A percentile compares a stretch with the other conserved stretches of the same genome.
Evolutionary conservation across 345 rosid species (phyloP).

Genomic region (Camelina hispida): DNA sequence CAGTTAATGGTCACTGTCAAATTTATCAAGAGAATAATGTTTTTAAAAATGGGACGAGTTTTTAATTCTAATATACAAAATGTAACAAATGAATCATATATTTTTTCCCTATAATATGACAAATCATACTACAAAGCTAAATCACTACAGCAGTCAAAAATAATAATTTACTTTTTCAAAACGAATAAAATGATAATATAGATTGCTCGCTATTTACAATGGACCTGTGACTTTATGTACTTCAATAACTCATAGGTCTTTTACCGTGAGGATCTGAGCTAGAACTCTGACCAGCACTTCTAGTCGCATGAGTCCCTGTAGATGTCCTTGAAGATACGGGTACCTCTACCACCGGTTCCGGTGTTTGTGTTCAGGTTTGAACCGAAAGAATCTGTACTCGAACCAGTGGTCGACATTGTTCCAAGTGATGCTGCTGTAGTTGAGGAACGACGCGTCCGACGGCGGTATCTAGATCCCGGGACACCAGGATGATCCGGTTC

Average conservation of each 20-base stretch:
- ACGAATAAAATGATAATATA: background rate
- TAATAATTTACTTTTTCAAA: background rate
- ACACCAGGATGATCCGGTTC: conserved; percentile 76
- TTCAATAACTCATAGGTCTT: conserved; percentile 55
- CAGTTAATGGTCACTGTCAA: conserved; percentile 9
- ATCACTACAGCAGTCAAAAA: conserved; percentile 10
- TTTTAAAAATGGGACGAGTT: background rate
- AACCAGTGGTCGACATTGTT: conserved; percentile 46
- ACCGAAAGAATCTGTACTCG: conserved; percentile 49
- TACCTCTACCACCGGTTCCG: conserved; percentile 33
- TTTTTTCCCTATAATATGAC: background rate
- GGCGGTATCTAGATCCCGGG: conserved; percentile 67
- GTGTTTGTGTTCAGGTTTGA: conserved; percentile 52
- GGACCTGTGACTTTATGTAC: conserved; percentile 15
- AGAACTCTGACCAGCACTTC: conserved; percentile 41
- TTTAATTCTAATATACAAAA: conserved; percentile 3
- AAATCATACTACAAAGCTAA: conserved; percentile 22
- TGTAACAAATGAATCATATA: conserved; percentile 33
- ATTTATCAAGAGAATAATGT: conserved; percentile 1
- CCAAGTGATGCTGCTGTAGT: conserved; percentile 54
- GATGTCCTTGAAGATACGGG: conserved; percentile 45
- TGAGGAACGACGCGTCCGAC: conserved; percentile 55
- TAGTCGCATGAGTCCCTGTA: conserved; percentile 24
- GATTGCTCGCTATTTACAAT: conserved; percentile 35
- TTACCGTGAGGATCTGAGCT: conserved; percentile 57